These are phyloP conservation scores for Grifola frondosa DNA, from an alignment of 1,284 basidiomycete species.

Conservation along the genomic window DNA sequence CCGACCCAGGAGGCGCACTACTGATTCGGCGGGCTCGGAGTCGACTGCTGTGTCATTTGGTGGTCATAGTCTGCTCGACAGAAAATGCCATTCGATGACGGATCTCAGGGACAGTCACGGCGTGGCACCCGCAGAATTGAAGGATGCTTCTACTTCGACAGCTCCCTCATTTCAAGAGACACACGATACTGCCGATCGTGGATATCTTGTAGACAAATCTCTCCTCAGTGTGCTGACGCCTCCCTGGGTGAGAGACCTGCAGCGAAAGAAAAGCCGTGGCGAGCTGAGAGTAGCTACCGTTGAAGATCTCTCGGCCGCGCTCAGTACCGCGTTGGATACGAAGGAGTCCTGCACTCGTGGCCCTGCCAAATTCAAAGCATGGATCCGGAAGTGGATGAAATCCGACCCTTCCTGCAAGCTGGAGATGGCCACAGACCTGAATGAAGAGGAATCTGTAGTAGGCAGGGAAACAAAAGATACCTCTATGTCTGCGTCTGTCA, in stretches of 20 bases:
- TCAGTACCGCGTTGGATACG: slow-evolving; percentile 11
- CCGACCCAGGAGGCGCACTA: slow-evolving; percentile 30
- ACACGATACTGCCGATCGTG: slow-evolving; percentile 4
- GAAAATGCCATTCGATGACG: slow-evolving; percentile 27
- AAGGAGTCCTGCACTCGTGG: slow-evolving; percentile 25
- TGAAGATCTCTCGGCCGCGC: slow-evolving; percentile 10
- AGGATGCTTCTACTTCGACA: not conserved
- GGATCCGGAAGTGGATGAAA: slow-evolving; percentile 59
- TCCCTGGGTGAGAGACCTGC: slow-evolving; percentile 12
- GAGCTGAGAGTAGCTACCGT: slow-evolving; percentile 7
- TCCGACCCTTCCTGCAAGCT: no score
- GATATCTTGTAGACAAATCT: slow-evolving; percentile 7
- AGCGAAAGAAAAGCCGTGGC: slow-evolving; percentile 21
- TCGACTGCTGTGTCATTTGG: slow-evolving; percentile 26
- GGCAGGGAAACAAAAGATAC: not conserved
- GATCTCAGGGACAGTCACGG: slow-evolving; percentile 15
- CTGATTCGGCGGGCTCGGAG: slow-evolving; percentile 30
- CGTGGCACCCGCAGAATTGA: not conserved
- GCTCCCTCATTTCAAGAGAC: slow-evolving; percentile 7
- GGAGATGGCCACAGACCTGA: no score
- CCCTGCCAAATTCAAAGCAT: slow-evolving; percentile 54
- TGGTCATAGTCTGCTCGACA: slow-evolving; percentile 11
- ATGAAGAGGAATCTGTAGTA: no score
- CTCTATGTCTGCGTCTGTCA: not conserved
- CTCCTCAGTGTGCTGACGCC: slow-evolving; percentile 18